Conservation (phyloP, 352 stramenopile genomes). For the Phytophthora pluvialis region DNA sequence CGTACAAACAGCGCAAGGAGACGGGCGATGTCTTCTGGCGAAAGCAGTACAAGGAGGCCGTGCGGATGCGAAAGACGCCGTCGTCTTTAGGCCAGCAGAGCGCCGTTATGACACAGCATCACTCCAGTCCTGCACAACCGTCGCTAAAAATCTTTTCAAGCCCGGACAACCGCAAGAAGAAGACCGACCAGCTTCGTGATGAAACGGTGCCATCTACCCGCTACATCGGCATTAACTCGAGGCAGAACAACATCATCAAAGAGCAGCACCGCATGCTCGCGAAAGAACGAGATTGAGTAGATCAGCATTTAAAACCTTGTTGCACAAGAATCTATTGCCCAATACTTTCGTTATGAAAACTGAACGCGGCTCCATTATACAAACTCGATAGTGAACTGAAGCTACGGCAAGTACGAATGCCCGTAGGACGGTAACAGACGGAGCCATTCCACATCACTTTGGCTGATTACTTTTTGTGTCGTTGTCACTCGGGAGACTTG, state of each 20-base stretch:
- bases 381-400: conserved; percentile 28
- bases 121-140: conserved; percentile 23
- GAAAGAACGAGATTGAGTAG: conserved; percentile 31
- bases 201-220: conserved; percentile 68
- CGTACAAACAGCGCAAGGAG: conserved; percentile 50
- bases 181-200: conserved; percentile 47
- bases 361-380: conserved; percentile 36
- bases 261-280: conserved; percentile 77
- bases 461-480: conserved; percentile 12
- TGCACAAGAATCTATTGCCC: conserved; percentile 9
- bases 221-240: conserved; percentile 80
- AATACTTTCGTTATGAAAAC: conserved; percentile 3
- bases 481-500: conserved; percentile 5
- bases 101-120: conserved; percentile 3
- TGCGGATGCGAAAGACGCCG: conserved; percentile 57
- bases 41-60: conserved; percentile 63
- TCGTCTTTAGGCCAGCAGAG: conserved; percentile 15
- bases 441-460: conserved; percentile 22
- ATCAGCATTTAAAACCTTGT: background rate
- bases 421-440: background rate
- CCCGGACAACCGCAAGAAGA: conserved; percentile 52
- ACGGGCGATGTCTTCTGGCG: conserved; percentile 54
- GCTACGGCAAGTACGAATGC: conserved; percentile 28
- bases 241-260: conserved; percentile 79
- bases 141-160: conserved; percentile 81